Conservation (phyloP, 2,329 filamentous ascomycete species). For the Coleophoma cylindrospora region DNA sequence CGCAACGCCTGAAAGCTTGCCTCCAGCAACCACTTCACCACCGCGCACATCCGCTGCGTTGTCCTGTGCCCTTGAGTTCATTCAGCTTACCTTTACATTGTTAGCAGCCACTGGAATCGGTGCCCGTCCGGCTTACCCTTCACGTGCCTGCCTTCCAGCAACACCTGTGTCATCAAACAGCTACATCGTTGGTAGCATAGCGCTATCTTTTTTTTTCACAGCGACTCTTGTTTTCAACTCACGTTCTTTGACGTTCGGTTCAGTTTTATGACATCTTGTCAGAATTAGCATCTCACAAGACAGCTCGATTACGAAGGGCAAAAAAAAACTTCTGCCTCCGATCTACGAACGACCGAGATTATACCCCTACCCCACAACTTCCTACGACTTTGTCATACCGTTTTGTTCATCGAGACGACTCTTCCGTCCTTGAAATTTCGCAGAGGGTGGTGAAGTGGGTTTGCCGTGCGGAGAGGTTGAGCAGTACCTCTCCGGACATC, state of each 20-base stretch:
- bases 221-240: too few species aligned
- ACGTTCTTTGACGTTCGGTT: too few species aligned
- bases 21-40: slow-evolving; percentile 1
- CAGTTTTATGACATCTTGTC: too few species aligned
- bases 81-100: slow-evolving; percentile 14
- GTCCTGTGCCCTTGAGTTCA: slow-evolving; percentile 4
- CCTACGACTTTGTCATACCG: background rate
- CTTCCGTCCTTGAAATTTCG: background rate
- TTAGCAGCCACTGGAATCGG: slow-evolving; percentile 2
- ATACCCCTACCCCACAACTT: background rate
- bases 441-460: slow-evolving; percentile 14
- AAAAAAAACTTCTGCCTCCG: too few species aligned
- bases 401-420: background rate
- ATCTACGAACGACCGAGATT: too few species aligned
- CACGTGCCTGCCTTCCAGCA: slow-evolving; percentile 15
- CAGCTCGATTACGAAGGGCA: too few species aligned
- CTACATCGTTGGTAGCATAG: background rate
- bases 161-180: slow-evolving; percentile 20
- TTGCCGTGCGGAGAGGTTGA: slow-evolving; percentile 30
- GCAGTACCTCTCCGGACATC: slow-evolving; percentile 31
- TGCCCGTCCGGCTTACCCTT: slow-evolving; percentile 8
- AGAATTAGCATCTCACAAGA: too few species aligned
- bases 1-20: slow-evolving; percentile 10
- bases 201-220: too few species aligned
- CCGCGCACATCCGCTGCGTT: slow-evolving; percentile 1